Base-by-base conservation (phyloP, 2,329 filamentous ascomycete genomes). In the Nemania sp. region DNA sequence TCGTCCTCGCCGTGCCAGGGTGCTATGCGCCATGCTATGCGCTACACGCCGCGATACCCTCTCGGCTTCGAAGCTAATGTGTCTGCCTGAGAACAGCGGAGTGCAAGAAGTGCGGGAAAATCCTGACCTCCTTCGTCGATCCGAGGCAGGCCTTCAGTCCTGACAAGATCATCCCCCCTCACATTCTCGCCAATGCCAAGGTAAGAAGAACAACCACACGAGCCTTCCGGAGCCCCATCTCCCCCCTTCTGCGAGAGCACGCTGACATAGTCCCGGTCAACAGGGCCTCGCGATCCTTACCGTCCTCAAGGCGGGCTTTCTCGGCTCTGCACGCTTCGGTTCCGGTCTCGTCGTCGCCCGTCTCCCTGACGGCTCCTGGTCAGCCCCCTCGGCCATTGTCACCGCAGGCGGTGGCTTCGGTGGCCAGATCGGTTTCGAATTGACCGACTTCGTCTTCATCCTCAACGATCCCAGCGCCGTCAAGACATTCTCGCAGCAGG, bases 361-460 rank as follows among this genome's bases (percentile, higher is more conserved):
- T 57, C 84, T 94, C 6, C 82, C 87, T 50, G 88, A 94, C 74
- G 90, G 90, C 42, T 81, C 81, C 58, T 96, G 91, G 91, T 92
- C 89, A 66, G 91, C 91, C 2, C 91, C 91, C 12, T 90, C 87
- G 59, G 91, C 91, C 53, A 92, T 95, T 71, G 88, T 88, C 54
- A 92, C 90, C 1, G 87, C 89, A 29, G 91, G 91, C 67, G 91
- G 88, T 56, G 91, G 91, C 21, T 90, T 96, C 66, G 91, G 91
- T 67, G 91, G 91, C 42, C 91, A 95, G 78, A 91, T 96, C 71
- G 91, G 91, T 37, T 91, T 94, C 76, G 91, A 96, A 76, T 77
- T 96, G 63, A 95, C 91, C 60, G 91, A 95, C 75, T 99, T 99
- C 74, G 95, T 99, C 74, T 98, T 99, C 78, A 97, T 99, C 67